Evolutionary conservation across 192 early-diverging fungal species (phyloP).

Genomic region (Chytriomyces sp.): DNA sequence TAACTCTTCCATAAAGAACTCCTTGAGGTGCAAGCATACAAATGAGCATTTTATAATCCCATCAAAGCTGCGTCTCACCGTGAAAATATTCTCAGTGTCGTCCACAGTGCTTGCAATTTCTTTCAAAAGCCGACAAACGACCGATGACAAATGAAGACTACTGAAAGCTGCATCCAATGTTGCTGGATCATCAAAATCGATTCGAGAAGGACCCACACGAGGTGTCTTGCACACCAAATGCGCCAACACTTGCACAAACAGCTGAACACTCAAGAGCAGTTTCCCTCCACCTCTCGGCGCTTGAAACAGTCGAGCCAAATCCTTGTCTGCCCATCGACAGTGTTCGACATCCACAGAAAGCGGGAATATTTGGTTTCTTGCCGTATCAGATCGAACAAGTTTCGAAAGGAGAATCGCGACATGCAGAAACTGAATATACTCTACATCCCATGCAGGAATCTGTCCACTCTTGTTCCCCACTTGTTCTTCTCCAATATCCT

Average conservation of each 20-base stretch:
- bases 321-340: background rate
- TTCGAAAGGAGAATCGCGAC: constrained; percentile 46
- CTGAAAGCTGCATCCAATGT: constrained; percentile 13
- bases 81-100: constrained; percentile 37
- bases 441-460: constrained; percentile 39
- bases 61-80: constrained; percentile 27
- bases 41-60: background rate
- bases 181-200: constrained; percentile 9
- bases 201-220: constrained; percentile 8
- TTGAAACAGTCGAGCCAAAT: constrained; percentile 22
- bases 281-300: background rate
- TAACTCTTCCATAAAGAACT: no score
- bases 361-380: constrained; percentile 15
- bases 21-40: no score
- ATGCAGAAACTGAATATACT: constrained; percentile 55
- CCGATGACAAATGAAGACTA: constrained; percentile 41
- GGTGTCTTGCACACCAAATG: constrained; percentile 18
- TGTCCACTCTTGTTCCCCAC: background rate
- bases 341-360: background rate
- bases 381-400: constrained; percentile 39
- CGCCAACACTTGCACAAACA: background rate
- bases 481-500: constrained; percentile 29
- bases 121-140: constrained; percentile 35
- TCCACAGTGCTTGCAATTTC: constrained; percentile 30
- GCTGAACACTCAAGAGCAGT: constrained; percentile 22